Conservation (phyloP, 495 filamentous ascomycete genomes). For the Podospora pseudopauciseta region DNA sequence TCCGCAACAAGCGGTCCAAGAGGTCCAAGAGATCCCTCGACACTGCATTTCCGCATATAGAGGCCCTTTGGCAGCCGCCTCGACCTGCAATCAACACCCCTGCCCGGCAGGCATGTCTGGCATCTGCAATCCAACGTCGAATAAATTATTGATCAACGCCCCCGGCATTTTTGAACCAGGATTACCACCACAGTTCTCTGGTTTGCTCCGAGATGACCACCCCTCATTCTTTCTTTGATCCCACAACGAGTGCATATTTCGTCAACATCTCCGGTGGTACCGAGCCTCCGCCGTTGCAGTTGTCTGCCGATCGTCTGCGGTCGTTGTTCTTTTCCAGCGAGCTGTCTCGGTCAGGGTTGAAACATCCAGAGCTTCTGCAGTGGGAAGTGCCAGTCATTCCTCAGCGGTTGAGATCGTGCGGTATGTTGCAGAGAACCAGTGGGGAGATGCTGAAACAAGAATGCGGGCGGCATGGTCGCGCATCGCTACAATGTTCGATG, state of each 20-base stretch:
- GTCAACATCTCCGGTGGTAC: background rate
- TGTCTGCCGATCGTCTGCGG: background rate
- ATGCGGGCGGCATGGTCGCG: background rate
- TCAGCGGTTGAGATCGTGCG: background rate
- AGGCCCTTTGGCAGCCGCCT: too few relatives aligned
- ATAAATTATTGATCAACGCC: conserved; percentile 5
- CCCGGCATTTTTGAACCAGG: background rate
- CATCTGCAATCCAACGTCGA: background rate
- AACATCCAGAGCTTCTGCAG: background rate
- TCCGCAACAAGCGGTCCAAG: background rate
- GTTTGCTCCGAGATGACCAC: background rate
- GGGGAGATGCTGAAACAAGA: background rate
- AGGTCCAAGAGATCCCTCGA: background rate
- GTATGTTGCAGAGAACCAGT: background rate
- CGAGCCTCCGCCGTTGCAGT: background rate
- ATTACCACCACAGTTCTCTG: background rate
- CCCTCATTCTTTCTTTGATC: background rate
- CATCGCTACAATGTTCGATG: background rate
- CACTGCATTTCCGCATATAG: too few relatives aligned
- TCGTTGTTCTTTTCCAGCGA: background rate
- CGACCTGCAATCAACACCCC: background rate
- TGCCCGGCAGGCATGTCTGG: background rate
- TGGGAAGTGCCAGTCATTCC: background rate
- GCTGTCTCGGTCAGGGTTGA: background rate
- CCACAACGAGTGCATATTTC: background rate